Evolutionary conservation across 305 asterid species (phyloP).

Genomic region (Euphrasia arctica): DNA sequence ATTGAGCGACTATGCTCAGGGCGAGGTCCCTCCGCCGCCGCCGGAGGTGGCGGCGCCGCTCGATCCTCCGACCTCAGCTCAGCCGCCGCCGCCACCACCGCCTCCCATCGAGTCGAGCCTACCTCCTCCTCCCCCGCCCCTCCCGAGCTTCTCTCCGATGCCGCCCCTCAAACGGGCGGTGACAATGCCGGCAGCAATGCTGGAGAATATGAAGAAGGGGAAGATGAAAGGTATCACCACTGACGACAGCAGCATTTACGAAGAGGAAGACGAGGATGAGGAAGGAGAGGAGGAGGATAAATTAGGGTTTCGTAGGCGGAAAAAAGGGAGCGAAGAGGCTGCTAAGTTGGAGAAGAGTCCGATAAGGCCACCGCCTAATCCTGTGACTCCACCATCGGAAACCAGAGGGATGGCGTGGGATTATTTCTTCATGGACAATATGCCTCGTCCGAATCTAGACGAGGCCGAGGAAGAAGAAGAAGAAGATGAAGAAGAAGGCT

Average conservation of each 20-base stretch:
- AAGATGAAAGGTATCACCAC: constrained; percentile 58
- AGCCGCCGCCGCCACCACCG: constrained; percentile 67
- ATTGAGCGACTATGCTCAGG: constrained; percentile 81
- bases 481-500: constrained; percentile 21
- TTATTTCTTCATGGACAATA: constrained; percentile 61
- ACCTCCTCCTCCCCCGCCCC: constrained; percentile 94
- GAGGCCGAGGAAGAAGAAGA: constrained; percentile 42
- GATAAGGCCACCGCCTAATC: constrained; percentile 45
- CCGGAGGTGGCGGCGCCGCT: constrained; percentile 33
- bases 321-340: constrained; percentile 39
- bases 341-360: constrained; percentile 42
- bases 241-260: constrained; percentile 50
- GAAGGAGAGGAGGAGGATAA: constrained; percentile 45
- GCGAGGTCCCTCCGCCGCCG: constrained; percentile 69
- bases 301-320: constrained; percentile 38
- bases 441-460: constrained; percentile 38
- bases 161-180: constrained; percentile 66
- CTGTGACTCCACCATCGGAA: constrained; percentile 56
- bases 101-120: constrained; percentile 48
- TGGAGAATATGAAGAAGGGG: constrained; percentile 40
- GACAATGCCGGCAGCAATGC: constrained; percentile 66
- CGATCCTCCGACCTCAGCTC: constrained; percentile 43
- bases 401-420: constrained; percentile 81
- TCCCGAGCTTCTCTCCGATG: constrained; percentile 76
- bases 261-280: constrained; percentile 42